Base-by-base conservation (phyloP, 1,284 basidiomycete genomes). In the Mycosarcoma mackinlayi region DNA sequence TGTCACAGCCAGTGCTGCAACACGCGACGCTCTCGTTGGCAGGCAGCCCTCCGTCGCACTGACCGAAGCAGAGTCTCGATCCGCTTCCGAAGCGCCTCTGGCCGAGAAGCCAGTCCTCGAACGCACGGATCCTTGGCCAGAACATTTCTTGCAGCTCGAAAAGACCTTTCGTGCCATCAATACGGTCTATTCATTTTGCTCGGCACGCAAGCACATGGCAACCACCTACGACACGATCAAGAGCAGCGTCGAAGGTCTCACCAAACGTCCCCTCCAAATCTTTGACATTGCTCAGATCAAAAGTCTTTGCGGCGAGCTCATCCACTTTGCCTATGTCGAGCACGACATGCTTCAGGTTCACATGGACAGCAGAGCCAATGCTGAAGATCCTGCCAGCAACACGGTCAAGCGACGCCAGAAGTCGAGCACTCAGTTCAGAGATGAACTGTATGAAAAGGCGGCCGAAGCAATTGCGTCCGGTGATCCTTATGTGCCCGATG, bases 131-230 rank as follows among this genome's bases (percentile, higher is more conserved):
- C 65, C 65, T 4, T 85, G 83, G 74, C 84, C 84, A 5, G 74
- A 82, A 8, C 84, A 84, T 48, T 84, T 84, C 44, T 39, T 75
- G 14, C 62, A 78, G 23, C 78, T 85, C 9, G 83, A 85, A 63
- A 78, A 83, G 73, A 80, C 78, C 8, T 85, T 84, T 71, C 82
- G 93, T 90, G 92, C 93, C 16, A 85, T 95, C 59, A 94, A 94
- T 75, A 93, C 92, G 5, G 92, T 95, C 3, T 88, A 94, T 50
- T 92, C 91, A 0, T 95, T 95, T 77, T 88, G 92, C 54, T 91
- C 91, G 3, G 90, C 91, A 0, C 87, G 91, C 72, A 92, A 92
- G 74, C 89, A 92, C 69, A 84, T 95, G 48, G 90, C 91, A 3
- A 89, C 88, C 3, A 93, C 92, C 0, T 94, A 93, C 78, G 86